Base-by-base conservation (phyloP, 73 alveolate species). In the Tetrahymena borealis region DNA sequence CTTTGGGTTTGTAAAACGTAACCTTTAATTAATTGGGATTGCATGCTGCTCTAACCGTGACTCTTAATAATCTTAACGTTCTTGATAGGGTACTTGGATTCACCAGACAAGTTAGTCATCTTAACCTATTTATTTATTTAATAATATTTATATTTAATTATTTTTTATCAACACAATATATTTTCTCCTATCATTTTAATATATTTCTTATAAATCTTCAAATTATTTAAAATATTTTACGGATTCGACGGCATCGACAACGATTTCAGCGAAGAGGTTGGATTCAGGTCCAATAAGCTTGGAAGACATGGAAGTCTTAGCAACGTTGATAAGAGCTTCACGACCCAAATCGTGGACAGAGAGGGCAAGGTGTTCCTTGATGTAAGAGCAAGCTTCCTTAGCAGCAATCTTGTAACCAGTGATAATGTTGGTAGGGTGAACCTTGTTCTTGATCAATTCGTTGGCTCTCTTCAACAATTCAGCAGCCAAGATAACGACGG, bases 401-500 rank as follows among this genome's bases (percentile, higher is more conserved):
- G 96, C 94, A 85, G 99, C 99, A 32, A 92, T 94, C 94, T 99
- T 95, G 93, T 97, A 99, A 5, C 99, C 99, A 7, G 99, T 95
- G 91, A 99, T 99, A 39, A 99, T 96, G 38, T 99, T 95, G 37
- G 99, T 98, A 20, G 99, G 99, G 92, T 99, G 99, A 91, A 99
- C 98, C 97, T 98, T 98, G 97, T 97, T 97, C 96, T 98, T 97
- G 79, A 98, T 99, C 91, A 99, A 97, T 92, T 98, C 99, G 92
- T 98, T 98, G 90, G 99, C 99, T 94, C 99, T 93, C 96, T 96
- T 97, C 93, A 99, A 95, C 85, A 99, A 96, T 94, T 99, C 99
- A 85, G 99, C 99, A 32, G 99, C 99, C 90, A 99, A 94, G 93
- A 99, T 97, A 39, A 98, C 99, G 20, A 99, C 99, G 32, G 99